Base-by-base conservation (phyloP, 2,329 filamentous ascomycete species). In the Chaetoscypha palmicola region DNA sequence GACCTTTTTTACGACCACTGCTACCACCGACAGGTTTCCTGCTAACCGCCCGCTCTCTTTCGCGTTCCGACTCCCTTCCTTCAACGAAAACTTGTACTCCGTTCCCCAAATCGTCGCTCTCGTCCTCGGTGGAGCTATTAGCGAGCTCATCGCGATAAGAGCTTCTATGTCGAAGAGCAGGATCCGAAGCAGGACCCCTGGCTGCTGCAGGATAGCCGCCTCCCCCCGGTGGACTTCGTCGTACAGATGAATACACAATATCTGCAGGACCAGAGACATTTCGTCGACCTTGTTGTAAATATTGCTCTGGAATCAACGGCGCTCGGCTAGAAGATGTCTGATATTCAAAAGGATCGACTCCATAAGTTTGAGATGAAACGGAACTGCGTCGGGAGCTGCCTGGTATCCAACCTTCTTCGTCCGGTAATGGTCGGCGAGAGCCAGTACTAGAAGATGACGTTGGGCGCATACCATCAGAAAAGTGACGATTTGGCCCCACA, bases 331-430 rank as follows among this genome's bases (percentile, higher is more conserved):
- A 52, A 33, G 55, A 56, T 50, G 52, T 56, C 53, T 67, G 65
- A 52, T 65, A 68, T 22, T 64, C 59, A 38, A 67, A 65, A 14
- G 61, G 56, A 45, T 64, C 60, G 33, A 59, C 46, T 28, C 43
- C 44, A 41, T 58, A 52, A 39, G 58, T 54, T 38, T 61, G 62
- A 37, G 59, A 61, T 20, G 55, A 54, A 14, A 51, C 43, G 20
- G 58, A 58, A 40, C 48, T 53, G 41, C 61, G 47, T 51, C 63
- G 34, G 59, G 68, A 50, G 56, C 58, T 20, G 62, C 66, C 39
- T 58, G 68, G 45, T 56, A 60, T 44, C 70, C 64, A 54, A 62
- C 62, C 32, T 60, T 64, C 68, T 66, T 75, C 74, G 42, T 75
- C 70, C 22, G 68, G 68, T 19, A 73, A 61, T 14, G 69, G 66